These are phyloP conservation scores for Pythium aphanidermatum DNA, from an alignment of 352 stramenopile species.

Conservation along the genomic window DNA sequence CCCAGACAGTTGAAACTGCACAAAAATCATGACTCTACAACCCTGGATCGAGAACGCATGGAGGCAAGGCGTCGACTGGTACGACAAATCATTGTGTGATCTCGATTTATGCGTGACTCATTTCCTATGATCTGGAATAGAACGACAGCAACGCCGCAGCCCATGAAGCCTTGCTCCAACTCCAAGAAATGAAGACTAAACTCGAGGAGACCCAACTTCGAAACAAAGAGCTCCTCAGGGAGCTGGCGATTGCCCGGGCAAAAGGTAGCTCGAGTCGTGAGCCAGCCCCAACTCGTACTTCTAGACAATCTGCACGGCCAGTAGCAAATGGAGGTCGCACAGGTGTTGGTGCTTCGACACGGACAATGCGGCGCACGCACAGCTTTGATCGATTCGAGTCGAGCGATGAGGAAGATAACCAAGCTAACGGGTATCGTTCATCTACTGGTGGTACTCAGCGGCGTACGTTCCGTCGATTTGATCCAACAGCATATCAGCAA, in stretches of 20 bases:
- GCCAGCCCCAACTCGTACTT: not conserved
- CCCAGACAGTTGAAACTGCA: constrained; percentile 17
- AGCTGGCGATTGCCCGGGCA: constrained; percentile 56
- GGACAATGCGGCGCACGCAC: not conserved
- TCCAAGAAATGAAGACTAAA: constrained; percentile 52
- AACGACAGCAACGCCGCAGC: constrained; percentile 45
- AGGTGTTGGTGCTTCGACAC: not conserved
- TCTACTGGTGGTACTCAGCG: constrained; percentile 1
- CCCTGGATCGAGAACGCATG: constrained; percentile 6
- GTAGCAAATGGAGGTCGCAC: not conserved
- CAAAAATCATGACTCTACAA: not conserved
- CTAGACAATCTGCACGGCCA: not conserved
- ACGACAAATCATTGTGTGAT: no score
- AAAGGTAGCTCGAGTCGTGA: constrained; percentile 19
- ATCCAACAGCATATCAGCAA: constrained; percentile 77
- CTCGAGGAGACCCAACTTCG: constrained; percentile 64
- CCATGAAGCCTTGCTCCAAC: constrained; percentile 46
- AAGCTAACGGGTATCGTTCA: constrained; percentile 11
- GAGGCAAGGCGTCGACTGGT: constrained; percentile 18
- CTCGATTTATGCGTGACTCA: not conserved
- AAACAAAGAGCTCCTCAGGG: constrained; percentile 66
- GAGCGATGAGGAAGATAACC: constrained; percentile 16
- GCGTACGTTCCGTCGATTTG: constrained; percentile 55
- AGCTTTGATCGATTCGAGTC: constrained; percentile 9
- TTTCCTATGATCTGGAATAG: constrained; percentile 16